Conservation (phyloP, 1,139 yeast species). For the Blastobotrys buckinghamii region DNA sequence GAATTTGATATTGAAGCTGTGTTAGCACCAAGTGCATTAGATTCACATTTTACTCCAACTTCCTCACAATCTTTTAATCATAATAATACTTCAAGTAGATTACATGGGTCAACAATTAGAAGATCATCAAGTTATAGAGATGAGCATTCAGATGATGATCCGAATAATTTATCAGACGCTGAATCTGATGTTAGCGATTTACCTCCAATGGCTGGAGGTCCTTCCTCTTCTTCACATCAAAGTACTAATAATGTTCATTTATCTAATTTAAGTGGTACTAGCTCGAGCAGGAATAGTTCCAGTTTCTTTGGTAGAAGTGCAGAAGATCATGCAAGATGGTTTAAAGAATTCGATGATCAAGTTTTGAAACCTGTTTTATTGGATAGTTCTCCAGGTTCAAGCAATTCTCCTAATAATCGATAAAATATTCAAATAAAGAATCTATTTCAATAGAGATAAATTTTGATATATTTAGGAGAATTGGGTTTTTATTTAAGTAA, state of each 20-base stretch:
- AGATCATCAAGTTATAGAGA: slow-evolving; percentile 24
- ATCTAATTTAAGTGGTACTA: slow-evolving; percentile 31
- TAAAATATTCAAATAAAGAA: too few relatives aligned
- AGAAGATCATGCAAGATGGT: slow-evolving; percentile 86
- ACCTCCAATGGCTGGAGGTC: slow-evolving; percentile 29
- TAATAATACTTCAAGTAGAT: not conserved
- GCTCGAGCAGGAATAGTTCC: slow-evolving; percentile 23
- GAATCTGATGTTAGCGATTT: slow-evolving; percentile 30
- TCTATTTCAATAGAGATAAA: too few relatives aligned
- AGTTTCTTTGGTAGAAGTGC: slow-evolving; percentile 29
- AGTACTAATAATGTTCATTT: not conserved
- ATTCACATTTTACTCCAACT: slow-evolving; percentile 1
- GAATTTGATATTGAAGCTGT: slow-evolving; percentile 92
- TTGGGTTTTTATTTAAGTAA: too few relatives aligned
- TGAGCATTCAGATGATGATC: slow-evolving; percentile 20
- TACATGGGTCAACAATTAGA: slow-evolving; percentile 14
- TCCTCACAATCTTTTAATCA: not conserved
- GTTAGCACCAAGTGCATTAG: slow-evolving; percentile 15
- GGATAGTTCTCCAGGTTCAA: slow-evolving; percentile 39
- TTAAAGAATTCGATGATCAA: slow-evolving; percentile 86
- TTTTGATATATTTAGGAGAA: too few relatives aligned
- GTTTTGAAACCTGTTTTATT: slow-evolving; percentile 92
- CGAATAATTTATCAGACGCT: slow-evolving; percentile 18
- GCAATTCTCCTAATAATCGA: not conserved
- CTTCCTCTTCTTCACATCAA: not conserved